Evolutionary conservation across 768 basidiomycete genomes (phyloP), one percentile per base, ranked within the genome.

Genomic region (Mycena maculata): DNA sequence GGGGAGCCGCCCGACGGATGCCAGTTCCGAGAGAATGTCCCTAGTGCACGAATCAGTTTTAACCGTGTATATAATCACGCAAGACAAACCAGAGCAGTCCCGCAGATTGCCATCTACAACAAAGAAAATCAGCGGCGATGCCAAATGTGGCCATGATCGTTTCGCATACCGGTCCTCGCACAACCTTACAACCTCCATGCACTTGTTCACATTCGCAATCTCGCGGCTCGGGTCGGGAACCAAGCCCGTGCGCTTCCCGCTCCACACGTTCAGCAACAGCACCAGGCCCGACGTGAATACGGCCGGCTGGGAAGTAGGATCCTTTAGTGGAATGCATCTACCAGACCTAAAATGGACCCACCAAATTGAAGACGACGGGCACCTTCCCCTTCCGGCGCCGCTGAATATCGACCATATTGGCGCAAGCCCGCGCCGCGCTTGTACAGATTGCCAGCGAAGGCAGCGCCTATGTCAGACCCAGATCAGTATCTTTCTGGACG

Each of bases 401-500:
- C 63, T 82, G 81, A 36, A 80, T 62, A 78, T 94, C 92, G 25
- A 93, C 77, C 28, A 95, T 85, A 72, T 90, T 91, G 42, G 87
- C 87, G 65, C 87, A 90, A 2, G 92, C 92, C 15, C 93, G 84
- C 2, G 94, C 92, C 0, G 94, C 89, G 67, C 93, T 95, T 13
- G 91, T 90, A 76, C 93, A 95, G 60, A 95, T 94, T 0, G 92
- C 92, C 33, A 95, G 81, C 0, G 93, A 73, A 79, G 91, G 90
- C 48, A 90, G 83, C 0, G 77, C 74, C 66, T 68, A 12, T 38
- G 12, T 38, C 9, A 15, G 4, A 12, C 7, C 8, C 33, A 13
- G 13, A 13, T 36, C 13, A 36, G 33, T 36, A 6, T 36, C 13
- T 6, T 6, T 48, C n/a, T 36, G 41, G 12, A 30, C n/a, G 8